Conservation (phyloP, 108 stramenopile genomes). For the Hondaea fermentalgiana region DNA sequence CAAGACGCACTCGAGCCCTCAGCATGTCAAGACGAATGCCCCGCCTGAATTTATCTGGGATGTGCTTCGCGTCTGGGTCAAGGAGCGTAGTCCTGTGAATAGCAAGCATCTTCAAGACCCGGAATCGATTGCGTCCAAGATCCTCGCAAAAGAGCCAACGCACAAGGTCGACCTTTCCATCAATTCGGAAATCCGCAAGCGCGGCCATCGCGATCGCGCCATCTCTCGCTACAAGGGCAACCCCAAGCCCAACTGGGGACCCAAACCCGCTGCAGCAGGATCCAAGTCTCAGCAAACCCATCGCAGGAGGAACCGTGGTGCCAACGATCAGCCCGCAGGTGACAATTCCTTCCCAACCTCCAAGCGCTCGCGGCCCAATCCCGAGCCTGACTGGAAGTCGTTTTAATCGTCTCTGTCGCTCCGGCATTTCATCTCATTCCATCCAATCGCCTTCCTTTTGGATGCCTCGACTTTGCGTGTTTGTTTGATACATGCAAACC, state of each 20-base stretch:
- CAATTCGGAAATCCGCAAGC: constrained; percentile 29
- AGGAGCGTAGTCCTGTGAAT: constrained; percentile 32
- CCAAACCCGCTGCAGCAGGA: constrained; percentile 54
- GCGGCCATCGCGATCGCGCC: constrained; percentile 42
- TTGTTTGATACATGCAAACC: too few species aligned
- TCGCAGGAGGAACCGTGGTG: neutral
- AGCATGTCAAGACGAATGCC: constrained; percentile 87
- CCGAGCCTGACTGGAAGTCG: neutral
- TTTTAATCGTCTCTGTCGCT: neutral
- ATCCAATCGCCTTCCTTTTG: too few species aligned
- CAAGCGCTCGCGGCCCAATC: neutral
- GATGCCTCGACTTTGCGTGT: too few species aligned
- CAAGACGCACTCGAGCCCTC: constrained; percentile 84
- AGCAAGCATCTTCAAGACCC: constrained; percentile 52
- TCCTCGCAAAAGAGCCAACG: constrained; percentile 58
- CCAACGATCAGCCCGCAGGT: neutral
- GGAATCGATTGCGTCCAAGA: constrained; percentile 45
- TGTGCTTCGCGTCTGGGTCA: constrained; percentile 75
- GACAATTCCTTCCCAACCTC: neutral
- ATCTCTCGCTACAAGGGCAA: constrained; percentile 58
- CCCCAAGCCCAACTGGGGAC: constrained; percentile 80
- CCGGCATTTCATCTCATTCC: too few species aligned
- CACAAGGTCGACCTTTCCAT: constrained; percentile 61
- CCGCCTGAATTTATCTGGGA: constrained; percentile 85
- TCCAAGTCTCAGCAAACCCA: neutral